These are phyloP conservation scores for Inga oerstediana DNA, from an alignment of 306 rosid species.

Conservation along the genomic window DNA sequence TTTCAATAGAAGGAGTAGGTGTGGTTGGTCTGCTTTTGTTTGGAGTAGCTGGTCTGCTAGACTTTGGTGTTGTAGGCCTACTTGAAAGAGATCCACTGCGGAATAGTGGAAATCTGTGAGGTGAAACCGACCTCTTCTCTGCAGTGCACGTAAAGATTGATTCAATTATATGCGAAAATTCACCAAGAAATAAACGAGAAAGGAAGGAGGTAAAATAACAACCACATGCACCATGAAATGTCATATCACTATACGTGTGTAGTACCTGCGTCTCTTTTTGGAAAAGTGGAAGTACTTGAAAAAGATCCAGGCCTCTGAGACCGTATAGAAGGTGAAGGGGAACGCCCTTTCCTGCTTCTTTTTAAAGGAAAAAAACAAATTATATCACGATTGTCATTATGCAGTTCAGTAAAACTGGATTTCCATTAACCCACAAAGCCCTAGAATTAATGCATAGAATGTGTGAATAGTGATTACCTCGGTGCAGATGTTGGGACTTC, in stretches of 20 bases:
- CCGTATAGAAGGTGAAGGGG: conserved; percentile 61
- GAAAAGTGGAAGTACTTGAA: conserved; percentile 63
- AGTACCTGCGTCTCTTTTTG: conserved; percentile 64
- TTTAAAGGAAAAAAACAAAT: background rate
- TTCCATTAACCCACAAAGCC: background rate
- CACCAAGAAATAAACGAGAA: background rate
- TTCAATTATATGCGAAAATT: conserved; percentile 15
- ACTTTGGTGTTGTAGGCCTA: conserved; percentile 59
- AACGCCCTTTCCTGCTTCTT: conserved; percentile 62
- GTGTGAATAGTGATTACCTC: conserved; percentile 48
- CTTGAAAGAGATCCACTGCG: conserved; percentile 80
- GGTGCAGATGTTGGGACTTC: conserved; percentile 59
- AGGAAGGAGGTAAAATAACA: background rate
- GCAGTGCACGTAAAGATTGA: conserved; percentile 27
- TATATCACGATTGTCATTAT: background rate
- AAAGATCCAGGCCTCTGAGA: conserved; percentile 50
- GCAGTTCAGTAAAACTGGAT: background rate
- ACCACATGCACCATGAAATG: background rate
- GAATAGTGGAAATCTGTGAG: conserved; percentile 75
- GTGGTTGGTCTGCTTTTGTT: conserved; percentile 71
- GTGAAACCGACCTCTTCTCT: conserved; percentile 79
- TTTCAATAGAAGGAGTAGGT: conserved; percentile 58
- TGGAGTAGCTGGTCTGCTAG: conserved; percentile 65
- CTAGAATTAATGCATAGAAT: background rate
- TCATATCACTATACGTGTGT: background rate